Conservation (phyloP, 2,329 filamentous ascomycete species). For the Trichoderma atrobrunneum region DNA sequence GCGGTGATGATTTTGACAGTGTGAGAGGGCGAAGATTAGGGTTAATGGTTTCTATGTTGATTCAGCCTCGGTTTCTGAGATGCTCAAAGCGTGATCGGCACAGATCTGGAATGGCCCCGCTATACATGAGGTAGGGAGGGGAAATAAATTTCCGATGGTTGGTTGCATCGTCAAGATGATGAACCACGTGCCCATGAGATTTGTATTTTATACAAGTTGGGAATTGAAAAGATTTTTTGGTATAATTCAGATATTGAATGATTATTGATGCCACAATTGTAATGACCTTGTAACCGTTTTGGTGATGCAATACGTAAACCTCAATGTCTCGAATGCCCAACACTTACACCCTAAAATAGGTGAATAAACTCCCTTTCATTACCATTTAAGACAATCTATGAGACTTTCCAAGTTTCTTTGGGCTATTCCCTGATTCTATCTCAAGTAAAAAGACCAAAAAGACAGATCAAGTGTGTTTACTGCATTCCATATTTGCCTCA, state of each 20-base stretch:
- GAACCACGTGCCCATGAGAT: background rate
- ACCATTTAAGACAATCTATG: background rate
- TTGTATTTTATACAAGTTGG: background rate
- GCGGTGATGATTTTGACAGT: background rate
- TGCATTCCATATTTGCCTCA: background rate
- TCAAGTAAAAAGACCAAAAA: background rate
- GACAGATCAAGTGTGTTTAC: background rate
- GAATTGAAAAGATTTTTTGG: background rate
- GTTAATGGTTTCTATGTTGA: background rate
- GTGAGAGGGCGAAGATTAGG: background rate
- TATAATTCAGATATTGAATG: background rate
- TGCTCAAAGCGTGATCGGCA: slow-evolving; percentile 2
- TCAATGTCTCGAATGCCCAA: background rate
- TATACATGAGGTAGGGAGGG: background rate
- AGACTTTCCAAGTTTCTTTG: background rate
- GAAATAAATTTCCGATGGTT: background rate
- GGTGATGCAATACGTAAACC: background rate
- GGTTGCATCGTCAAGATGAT: background rate
- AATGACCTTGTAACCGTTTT: too few species aligned
- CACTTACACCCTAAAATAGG: background rate
- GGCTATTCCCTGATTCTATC: background rate
- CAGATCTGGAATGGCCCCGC: slow-evolving; percentile 8
- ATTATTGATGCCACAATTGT: background rate
- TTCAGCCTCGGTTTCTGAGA: background rate
- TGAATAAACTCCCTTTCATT: background rate